Base-by-base conservation (phyloP, 805 yeast genomes). In the Candida montana region DNA sequence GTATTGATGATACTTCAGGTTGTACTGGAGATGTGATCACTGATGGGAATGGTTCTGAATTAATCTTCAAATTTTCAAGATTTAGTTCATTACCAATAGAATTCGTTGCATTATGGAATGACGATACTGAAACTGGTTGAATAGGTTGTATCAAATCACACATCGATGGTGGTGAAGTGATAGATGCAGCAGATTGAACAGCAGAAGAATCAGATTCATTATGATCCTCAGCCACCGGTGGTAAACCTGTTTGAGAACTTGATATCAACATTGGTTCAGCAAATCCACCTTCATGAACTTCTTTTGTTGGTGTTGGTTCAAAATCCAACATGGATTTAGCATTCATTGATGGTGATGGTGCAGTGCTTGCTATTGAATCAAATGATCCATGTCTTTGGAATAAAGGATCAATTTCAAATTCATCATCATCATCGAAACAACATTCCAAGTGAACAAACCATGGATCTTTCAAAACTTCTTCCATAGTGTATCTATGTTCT, bases 361-460 rank as follows among this genome's bases (percentile, higher is more conserved):
- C 21, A 5, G 44, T 20, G 7, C 31, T 32, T 16, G 40, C 30
- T 8, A 28, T 15, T n/a, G 48, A 45, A 19, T 41, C 49, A 38
- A 42, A 29, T 2, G 49, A 40, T 12, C 19, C 21, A 16, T 33
- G 33, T 33, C 30, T 37, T 33, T 6, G 33, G 15, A 41, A 36
- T 1, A 33, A 27, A 4, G 33, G 33, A 26, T 40, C 41, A 8
- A 34, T 44, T 16, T 53, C 57, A 8, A 44, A 41, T 9, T 53
- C 58, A 4, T 46, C 46, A 16, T 45, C 54, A 38, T 79, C 85
- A 49, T 71, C 71, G 15, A 74, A 49, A 56, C 91, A 83, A 65
- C 76, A 73, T 47, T 77, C 84, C 35, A 82, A 63, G 4, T 62
- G 49, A 23, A 61, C 63, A 55, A 83, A 83, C 79, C 84, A 83